A percentile compares a stretch with the other conserved stretches of the same genome.
Conservation (phyloP, 2,329 filamentous ascomycete species). For the Colletotrichum tamarilloi region DNA sequence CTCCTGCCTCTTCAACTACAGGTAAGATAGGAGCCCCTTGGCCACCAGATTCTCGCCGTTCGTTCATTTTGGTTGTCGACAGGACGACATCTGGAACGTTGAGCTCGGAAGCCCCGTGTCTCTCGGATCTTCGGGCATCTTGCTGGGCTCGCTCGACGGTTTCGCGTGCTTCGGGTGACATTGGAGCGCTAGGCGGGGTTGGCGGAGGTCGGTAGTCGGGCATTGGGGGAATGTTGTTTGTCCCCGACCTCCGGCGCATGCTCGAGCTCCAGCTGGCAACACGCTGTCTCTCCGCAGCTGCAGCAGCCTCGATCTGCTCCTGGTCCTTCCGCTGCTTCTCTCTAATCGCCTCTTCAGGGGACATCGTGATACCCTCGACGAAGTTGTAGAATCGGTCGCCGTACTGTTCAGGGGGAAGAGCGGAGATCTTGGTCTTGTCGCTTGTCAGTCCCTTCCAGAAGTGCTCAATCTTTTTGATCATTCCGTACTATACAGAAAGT, state of each 20-base stretch:
- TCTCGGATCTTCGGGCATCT: constrained; percentile 49
- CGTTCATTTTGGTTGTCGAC: constrained; percentile 44
- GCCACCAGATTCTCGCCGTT: constrained; percentile 65
- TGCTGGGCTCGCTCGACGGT: constrained; percentile 53
- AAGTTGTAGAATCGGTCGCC: constrained; percentile 95
- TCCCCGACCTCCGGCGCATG: constrained; percentile 45
- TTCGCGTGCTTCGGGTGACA: constrained; percentile 52
- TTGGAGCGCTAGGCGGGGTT: constrained; percentile 47
- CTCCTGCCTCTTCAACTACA: constrained; percentile 90
- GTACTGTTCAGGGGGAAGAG: constrained; percentile 89
- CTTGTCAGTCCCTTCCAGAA: constrained; percentile 94
- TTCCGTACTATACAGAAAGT: constrained; percentile 79
- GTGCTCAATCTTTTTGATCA: constrained; percentile 94
- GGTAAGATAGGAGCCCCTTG: constrained; percentile 73
- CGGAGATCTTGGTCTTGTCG: constrained; percentile 89
- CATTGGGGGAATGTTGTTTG: constrained; percentile 51
- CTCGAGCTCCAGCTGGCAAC: constrained; percentile 51
- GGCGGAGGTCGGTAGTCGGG: constrained; percentile 59
- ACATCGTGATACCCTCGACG: constrained; percentile 91
- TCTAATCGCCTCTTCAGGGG: constrained; percentile 83
- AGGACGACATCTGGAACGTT: constrained; percentile 73
- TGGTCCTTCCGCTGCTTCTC: constrained; percentile 70
- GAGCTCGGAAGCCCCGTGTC: constrained; percentile 50
- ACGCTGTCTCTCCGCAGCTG: constrained; percentile 47
- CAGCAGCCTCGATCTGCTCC: constrained; percentile 61